phyloP scores from a whole-genome alignment of 2,329 filamentous ascomycete species.

The Diaporthe longicolla region DNA sequence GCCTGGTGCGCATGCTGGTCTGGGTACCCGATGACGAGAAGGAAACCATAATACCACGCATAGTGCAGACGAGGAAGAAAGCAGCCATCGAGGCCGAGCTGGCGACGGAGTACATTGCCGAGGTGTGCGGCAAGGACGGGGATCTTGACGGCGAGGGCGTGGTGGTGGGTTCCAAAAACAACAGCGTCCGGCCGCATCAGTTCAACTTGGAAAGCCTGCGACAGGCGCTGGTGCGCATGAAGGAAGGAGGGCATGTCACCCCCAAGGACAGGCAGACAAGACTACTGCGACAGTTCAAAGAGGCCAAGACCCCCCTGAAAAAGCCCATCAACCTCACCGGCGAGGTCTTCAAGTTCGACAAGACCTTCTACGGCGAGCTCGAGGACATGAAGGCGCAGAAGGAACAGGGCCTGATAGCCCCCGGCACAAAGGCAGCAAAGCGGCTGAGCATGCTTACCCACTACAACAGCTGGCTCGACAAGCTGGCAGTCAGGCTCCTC shows the following conservation, averaged over 20 bases:
- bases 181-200: conserved; percentile 59
- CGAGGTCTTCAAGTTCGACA: conserved; percentile 50
- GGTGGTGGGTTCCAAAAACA: conserved; percentile 4
- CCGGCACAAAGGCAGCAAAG: neutral
- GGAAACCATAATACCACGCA: conserved; percentile 70
- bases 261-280: conserved; percentile 61
- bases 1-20: conserved; percentile 83
- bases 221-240: conserved; percentile 62
- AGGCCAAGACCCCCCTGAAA: conserved; percentile 45
- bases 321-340: conserved; percentile 44
- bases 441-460: conserved; percentile 43
- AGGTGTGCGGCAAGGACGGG: conserved; percentile 65
- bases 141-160: conserved; percentile 14
- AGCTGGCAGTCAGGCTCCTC: conserved; percentile 41
- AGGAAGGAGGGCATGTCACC: conserved; percentile 55
- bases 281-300: conserved; percentile 46
- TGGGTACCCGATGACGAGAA: conserved; percentile 78
- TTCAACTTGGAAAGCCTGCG: conserved; percentile 63
- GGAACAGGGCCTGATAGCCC: conserved; percentile 39
- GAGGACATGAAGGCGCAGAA: conserved; percentile 54
- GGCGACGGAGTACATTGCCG: conserved; percentile 69
- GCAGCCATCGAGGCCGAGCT: conserved; percentile 72
- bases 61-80: conserved; percentile 68
- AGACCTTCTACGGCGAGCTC: conserved; percentile 60
- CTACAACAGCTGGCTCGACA: conserved; percentile 40